Percentiles rank a stretch among this genome's conserved stretches.
phyloP scores from a whole-genome alignment of 768 basidiomycete species.

The Auricularia cornea region DNA sequence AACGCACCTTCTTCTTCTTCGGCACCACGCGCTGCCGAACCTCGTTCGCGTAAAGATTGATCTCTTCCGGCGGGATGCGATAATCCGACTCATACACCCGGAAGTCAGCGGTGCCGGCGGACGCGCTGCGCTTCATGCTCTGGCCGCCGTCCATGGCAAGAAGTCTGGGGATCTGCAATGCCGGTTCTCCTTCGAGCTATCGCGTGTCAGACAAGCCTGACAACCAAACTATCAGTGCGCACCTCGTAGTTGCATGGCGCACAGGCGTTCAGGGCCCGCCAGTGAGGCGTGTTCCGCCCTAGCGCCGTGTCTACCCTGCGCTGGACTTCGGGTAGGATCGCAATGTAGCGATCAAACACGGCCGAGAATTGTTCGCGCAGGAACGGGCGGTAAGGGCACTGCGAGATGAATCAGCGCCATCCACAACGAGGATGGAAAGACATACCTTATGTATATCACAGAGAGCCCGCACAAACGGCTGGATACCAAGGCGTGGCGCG shows the following conservation, averaged over 20 bases:
- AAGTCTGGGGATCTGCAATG: not conserved
- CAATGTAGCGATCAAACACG: constrained; percentile 8
- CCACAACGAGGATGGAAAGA: not conserved
- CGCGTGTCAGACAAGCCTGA: not conserved
- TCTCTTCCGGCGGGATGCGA: not conserved
- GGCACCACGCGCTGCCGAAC: not conserved
- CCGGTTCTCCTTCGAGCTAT: constrained; percentile 2
- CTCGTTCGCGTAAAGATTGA: not conserved
- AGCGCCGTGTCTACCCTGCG: constrained; percentile 5
- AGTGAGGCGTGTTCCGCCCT: constrained; percentile 6
- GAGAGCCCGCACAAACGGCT: not conserved
- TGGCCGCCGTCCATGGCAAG: not conserved
- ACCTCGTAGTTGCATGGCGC: constrained; percentile 7
- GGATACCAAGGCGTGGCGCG: not conserved
- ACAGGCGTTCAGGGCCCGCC: constrained; percentile 8
- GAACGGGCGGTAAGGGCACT: not conserved
- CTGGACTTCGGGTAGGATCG: constrained; percentile 4
- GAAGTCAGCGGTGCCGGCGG: not conserved
- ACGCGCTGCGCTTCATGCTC: not conserved
- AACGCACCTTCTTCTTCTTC: not conserved
- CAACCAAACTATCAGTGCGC: not conserved
- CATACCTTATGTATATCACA: not conserved
- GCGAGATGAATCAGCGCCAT: too few relatives aligned
- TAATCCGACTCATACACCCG: not conserved
- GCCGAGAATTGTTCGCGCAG: constrained; percentile 3